Evolutionary conservation across 257 asterid species (phyloP).

Genomic region (Salvia splendens): DNA sequence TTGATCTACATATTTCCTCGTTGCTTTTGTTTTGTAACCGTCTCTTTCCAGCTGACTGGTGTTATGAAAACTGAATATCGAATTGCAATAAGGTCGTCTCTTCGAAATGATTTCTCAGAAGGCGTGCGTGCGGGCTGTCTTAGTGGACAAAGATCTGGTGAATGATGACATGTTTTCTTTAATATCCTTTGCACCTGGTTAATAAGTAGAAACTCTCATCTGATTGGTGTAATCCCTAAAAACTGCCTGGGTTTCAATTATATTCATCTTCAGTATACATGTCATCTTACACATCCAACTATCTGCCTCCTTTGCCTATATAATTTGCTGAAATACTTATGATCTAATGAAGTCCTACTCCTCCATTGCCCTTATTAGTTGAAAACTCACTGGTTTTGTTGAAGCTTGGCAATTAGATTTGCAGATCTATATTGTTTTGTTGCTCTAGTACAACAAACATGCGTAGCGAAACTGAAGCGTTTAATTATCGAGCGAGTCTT

Average conservation of each 20-base stretch:
- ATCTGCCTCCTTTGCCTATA: not conserved
- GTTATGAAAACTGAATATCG: constrained; percentile 92
- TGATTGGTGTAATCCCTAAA: not conserved
- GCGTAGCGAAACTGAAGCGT: not conserved
- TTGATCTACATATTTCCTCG: constrained; percentile 17
- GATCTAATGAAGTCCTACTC: not conserved
- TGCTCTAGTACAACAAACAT: too few species aligned
- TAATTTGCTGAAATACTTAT: not conserved
- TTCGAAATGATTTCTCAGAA: constrained; percentile 78
- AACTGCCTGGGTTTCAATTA: not conserved
- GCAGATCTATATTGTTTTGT: not conserved
- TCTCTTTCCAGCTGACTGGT: constrained; percentile 61
- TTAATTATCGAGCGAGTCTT: not conserved
- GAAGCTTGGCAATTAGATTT: not conserved
- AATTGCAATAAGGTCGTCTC: constrained; percentile 74
- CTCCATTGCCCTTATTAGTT: not conserved
- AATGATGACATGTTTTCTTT: constrained; percentile 26
- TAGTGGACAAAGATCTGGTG: constrained; percentile 98
- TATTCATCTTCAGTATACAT: not conserved
- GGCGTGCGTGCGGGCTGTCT: constrained; percentile 97
- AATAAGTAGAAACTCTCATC: not conserved
- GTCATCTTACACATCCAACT: not conserved
- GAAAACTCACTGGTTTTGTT: not conserved
- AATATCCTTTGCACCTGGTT: not conserved
- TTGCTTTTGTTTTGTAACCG: constrained; percentile 31